phyloP scores from a whole-genome alignment of 352 stramenopile species.

The Salisapilia sapeloensis region DNA sequence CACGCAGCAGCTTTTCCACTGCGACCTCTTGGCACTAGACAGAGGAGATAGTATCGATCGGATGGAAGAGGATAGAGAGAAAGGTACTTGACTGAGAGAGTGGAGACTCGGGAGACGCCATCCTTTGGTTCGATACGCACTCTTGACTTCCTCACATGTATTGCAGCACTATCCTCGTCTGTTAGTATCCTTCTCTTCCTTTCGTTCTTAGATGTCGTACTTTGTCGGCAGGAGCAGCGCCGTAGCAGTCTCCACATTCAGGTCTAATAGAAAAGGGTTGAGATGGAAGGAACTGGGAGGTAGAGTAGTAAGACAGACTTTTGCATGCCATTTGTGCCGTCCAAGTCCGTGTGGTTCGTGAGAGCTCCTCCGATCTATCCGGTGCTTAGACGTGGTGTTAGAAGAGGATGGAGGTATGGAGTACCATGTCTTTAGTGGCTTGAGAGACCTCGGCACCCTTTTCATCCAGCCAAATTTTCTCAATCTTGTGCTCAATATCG shows the following conservation, averaged over 20 bases:
- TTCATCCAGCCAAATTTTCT: conserved; percentile 47
- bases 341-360: conserved; percentile 50
- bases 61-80: background rate
- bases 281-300: no score
- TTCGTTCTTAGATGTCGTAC: background rate
- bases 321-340: conserved; percentile 32
- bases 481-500: conserved; percentile 64
- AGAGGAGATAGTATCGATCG: background rate
- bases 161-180: conserved; percentile 27
- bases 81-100: conserved; percentile 30
- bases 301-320: no score
- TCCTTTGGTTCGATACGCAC: conserved; percentile 38
- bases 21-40: conserved; percentile 54
- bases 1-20: conserved; percentile 58
- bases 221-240: conserved; percentile 12
- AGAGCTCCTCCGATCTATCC: conserved; percentile 44
- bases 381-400: background rate
- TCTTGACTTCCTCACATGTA: conserved; percentile 43
- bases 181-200: background rate
- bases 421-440: conserved; percentile 25
- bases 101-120: conserved; percentile 74
- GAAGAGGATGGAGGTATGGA: background rate
- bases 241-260: conserved; percentile 60
- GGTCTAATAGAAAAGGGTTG: no score
- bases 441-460: conserved; percentile 23